A percentile compares a stretch with the other conserved stretches of the same genome.
phyloP scores from a whole-genome alignment of 2,329 filamentous ascomycete genomes.

The Aspergillus ruber region DNA sequence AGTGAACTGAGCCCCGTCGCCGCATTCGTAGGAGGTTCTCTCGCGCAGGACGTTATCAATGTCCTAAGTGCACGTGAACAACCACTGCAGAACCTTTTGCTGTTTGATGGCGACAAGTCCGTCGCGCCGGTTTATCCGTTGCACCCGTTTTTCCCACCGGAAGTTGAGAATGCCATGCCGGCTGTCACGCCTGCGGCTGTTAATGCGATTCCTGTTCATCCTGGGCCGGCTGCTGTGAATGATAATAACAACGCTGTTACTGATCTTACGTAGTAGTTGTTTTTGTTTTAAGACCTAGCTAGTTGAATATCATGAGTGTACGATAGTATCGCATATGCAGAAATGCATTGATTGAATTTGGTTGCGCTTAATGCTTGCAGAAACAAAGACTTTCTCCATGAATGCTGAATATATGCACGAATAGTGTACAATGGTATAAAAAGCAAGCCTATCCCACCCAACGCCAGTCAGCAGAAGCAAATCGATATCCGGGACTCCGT shows the following conservation, averaged over 20 bases:
- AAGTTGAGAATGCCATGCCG: constrained; percentile 19
- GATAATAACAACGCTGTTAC: background rate
- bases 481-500: too few species aligned
- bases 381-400: too few species aligned
- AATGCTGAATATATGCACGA: too few species aligned
- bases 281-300: background rate
- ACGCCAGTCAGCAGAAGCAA: too few species aligned
- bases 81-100: constrained; percentile 87
- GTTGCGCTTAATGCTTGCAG: too few species aligned
- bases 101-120: constrained; percentile 81
- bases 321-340: too few species aligned
- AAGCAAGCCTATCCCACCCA: too few species aligned
- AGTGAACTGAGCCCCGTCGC: constrained; percentile 80
- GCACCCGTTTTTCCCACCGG: constrained; percentile 56
- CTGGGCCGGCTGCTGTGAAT: constrained; percentile 1
- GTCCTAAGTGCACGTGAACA: constrained; percentile 86
- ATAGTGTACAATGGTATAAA: too few species aligned
- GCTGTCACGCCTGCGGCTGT: constrained; percentile 20
- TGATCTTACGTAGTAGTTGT: background rate
- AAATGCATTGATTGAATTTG: too few species aligned
- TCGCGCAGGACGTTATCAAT: constrained; percentile 96
- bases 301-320: too few species aligned
- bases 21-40: constrained; percentile 79
- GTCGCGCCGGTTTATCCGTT: constrained; percentile 74
- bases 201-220: constrained; percentile 20